Percentiles rank a stretch among this genome's conserved stretches.
Evolutionary conservation across 2,329 filamentous ascomycete species (phyloP).

Genomic region (Sclerotinia nivalis): DNA sequence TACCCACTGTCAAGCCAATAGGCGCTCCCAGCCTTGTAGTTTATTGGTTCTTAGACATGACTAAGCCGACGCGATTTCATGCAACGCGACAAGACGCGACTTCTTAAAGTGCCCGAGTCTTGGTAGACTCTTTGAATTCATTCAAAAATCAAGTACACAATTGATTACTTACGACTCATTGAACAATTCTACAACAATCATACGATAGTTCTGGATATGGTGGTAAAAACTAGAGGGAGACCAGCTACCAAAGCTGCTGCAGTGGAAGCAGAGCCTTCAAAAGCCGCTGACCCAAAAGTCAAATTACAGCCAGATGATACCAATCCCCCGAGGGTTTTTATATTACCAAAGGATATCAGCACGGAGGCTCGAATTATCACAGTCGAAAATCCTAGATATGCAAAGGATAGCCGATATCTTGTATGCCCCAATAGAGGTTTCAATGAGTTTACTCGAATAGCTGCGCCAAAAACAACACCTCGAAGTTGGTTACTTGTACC

Average conservation of each 20-base stretch:
- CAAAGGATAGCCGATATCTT: slow-evolving; percentile 58
- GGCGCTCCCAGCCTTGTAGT: slow-evolving; percentile 12
- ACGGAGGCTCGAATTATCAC: slow-evolving; percentile 59
- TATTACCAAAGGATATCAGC: slow-evolving; percentile 58
- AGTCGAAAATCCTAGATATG: slow-evolving; percentile 59
- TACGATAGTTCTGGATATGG: slow-evolving; percentile 19
- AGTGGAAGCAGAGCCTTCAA: slow-evolving; percentile 28
- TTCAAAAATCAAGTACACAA: background rate
- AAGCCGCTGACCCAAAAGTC: slow-evolving; percentile 37
- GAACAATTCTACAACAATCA: background rate
- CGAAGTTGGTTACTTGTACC: slow-evolving; percentile 60
- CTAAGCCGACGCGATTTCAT: background rate
- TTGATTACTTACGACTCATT: background rate
- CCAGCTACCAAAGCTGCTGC: slow-evolving; percentile 31
- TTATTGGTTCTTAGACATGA: slow-evolving; percentile 1
- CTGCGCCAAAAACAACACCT: slow-evolving; percentile 54
- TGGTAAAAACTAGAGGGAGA: slow-evolving; percentile 38
- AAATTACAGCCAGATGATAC: slow-evolving; percentile 39
- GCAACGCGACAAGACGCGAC: slow-evolving; percentile 14
- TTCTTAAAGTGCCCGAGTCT: slow-evolving; percentile 1
- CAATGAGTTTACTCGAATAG: slow-evolving; percentile 64
- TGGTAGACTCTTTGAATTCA: background rate
- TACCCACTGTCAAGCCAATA: slow-evolving; percentile 1
- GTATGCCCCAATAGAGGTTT: slow-evolving; percentile 62
- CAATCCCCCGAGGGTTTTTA: slow-evolving; percentile 57